phyloP scores from a whole-genome alignment of 495 filamentous ascomycete species.

The Annulohypoxylon stygium region DNA sequence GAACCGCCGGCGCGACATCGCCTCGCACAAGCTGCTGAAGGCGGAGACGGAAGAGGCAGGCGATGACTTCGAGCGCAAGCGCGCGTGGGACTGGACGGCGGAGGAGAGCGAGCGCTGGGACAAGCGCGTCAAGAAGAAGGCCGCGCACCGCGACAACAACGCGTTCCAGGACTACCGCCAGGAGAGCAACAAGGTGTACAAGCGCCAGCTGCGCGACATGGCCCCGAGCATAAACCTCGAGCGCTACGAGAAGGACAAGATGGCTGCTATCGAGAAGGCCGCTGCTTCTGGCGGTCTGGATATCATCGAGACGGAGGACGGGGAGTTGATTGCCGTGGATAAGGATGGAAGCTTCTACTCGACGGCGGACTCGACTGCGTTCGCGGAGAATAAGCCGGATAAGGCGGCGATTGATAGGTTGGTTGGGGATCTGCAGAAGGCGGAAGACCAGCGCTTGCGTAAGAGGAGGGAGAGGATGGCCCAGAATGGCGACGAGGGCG shows the following conservation, averaged over 20 bases:
- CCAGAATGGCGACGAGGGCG: slow-evolving; percentile 79
- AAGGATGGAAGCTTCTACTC: slow-evolving; percentile 90
- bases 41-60: slow-evolving; percentile 86
- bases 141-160: slow-evolving; percentile 82
- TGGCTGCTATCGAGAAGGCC: slow-evolving; percentile 84
- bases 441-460: slow-evolving; percentile 86
- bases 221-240: slow-evolving; percentile 81
- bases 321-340: slow-evolving; percentile 94
- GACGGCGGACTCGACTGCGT: slow-evolving; percentile 82
- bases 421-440: slow-evolving; percentile 87
- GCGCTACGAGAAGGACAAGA: slow-evolving; percentile 85
- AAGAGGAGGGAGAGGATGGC: slow-evolving; percentile 83
- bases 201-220: slow-evolving; percentile 84
- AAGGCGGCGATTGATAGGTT: slow-evolving; percentile 91
- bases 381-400: slow-evolving; percentile 87
- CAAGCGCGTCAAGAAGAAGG: slow-evolving; percentile 86
- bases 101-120: slow-evolving; percentile 97
- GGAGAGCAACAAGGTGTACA: slow-evolving; percentile 92
- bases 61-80: slow-evolving; percentile 96
- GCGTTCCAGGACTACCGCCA: slow-evolving; percentile 91
- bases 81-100: slow-evolving; percentile 98
- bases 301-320: slow-evolving; percentile 93
- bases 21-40: slow-evolving; percentile 92
- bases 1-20: slow-evolving; percentile 83
- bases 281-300: slow-evolving; percentile 84